Conservation (phyloP, 805 yeast species). For the Metschnikowia bowlesiae region DNA sequence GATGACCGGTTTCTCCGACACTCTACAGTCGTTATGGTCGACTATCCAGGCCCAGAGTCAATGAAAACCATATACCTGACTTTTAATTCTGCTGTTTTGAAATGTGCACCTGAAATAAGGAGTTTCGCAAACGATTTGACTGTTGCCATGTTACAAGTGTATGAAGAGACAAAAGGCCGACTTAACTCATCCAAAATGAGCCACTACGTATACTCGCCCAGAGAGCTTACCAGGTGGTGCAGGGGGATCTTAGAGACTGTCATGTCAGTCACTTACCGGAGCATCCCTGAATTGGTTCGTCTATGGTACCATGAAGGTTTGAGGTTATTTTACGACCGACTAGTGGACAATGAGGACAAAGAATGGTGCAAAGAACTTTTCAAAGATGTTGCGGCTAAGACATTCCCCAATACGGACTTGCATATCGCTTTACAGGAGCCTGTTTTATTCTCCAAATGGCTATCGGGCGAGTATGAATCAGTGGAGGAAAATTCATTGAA, state of each 20-base stretch:
- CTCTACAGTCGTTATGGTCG: conserved; percentile 63
- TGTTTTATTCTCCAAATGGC: conserved; percentile 70
- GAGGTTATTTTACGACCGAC: conserved; percentile 71
- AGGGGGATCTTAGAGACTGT: conserved; percentile 63
- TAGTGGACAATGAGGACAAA: conserved; percentile 46
- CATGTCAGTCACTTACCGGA: conserved; percentile 29
- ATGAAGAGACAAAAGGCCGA: conserved; percentile 36
- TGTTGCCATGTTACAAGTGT: conserved; percentile 63
- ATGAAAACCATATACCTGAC: conserved; percentile 62
- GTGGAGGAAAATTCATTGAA: conserved; percentile 47
- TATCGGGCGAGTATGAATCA: conserved; percentile 56
- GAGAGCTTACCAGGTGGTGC: conserved; percentile 87
- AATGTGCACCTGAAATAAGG: conserved; percentile 54
- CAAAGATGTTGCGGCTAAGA: conserved; percentile 23
- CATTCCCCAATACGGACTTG: conserved; percentile 47
- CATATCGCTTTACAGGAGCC: conserved; percentile 41
- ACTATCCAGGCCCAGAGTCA: conserved; percentile 66
- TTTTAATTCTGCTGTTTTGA: conserved; percentile 53
- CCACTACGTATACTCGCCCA: conserved; percentile 79
- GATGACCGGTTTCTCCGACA: conserved; percentile 64
- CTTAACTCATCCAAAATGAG: conserved; percentile 40
- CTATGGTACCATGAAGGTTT: conserved; percentile 80
- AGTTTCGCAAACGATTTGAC: conserved; percentile 53
- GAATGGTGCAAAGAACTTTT: conserved; percentile 43
- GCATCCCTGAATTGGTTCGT: conserved; percentile 43